Evolutionary conservation across 2,329 filamentous ascomycete species (phyloP).

Genomic region (Waltergamsia citrina): DNA sequence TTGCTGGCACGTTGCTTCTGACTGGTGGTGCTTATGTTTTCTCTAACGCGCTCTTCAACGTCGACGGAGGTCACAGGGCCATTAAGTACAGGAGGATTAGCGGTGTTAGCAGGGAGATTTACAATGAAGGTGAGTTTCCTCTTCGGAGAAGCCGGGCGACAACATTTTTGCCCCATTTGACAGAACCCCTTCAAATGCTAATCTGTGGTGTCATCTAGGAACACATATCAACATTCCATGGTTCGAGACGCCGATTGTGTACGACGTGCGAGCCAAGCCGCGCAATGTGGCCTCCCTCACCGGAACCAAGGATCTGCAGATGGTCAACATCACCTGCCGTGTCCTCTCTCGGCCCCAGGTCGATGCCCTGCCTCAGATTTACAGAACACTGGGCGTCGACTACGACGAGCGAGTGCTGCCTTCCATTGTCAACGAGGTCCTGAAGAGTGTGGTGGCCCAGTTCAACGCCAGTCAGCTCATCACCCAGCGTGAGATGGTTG

Average conservation of each 20-base stretch:
- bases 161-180: too few species aligned
- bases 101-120: conserved; percentile 95
- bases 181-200: too few species aligned
- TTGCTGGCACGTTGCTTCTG: conserved; percentile 32
- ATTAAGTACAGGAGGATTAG: conserved; percentile 95
- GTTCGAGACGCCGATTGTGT: conserved; percentile 94
- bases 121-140: conserved; percentile 64
- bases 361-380: conserved; percentile 88
- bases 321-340: conserved; percentile 99
- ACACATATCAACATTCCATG: conserved; percentile 92
- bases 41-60: conserved; percentile 61
- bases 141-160: conserved; percentile 5
- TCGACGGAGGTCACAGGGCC: conserved; percentile 95
- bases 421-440: conserved; percentile 95
- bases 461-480: conserved; percentile 98
- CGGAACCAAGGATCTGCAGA: conserved; percentile 97
- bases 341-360: conserved; percentile 87
- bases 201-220: conserved; percentile 45
- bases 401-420: conserved; percentile 96
- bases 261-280: conserved; percentile 96
- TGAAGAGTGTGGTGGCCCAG: conserved; percentile 97
- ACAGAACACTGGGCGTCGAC: conserved; percentile 87
- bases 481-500: conserved; percentile 97
- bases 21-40: conserved; percentile 41
- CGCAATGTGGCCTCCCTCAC: conserved; percentile 94